Base-by-base conservation (phyloP, 208 protist species). In the Strigomonas galati region DNA sequence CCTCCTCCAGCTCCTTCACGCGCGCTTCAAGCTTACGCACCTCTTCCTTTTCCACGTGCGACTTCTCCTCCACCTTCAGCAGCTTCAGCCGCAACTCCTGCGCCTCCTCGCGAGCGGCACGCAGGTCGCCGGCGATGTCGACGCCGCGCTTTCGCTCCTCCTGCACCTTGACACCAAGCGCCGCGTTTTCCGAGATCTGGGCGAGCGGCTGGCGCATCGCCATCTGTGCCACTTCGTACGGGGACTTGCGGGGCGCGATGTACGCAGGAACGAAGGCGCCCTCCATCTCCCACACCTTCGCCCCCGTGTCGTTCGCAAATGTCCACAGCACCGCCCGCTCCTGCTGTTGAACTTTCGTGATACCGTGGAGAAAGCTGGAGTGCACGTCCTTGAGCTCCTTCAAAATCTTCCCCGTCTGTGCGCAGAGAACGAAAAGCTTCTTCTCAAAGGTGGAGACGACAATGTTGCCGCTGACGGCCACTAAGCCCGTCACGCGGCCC, bases 31-130 rank as follows among this genome's bases (percentile, higher is more conserved):
- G 70, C 10, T 66, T 62, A 0, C 48, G 24, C 6, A 91, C 65
- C 63, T 90, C 79, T 58, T 40, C 54, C 19, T 91, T 81, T 26
- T 85, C 74, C 21, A 66, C 53, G 21, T 76, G 63, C 17, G 78
- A 21, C 21, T 62, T 62, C 52, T 82, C 67, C 44, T 94, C 80
- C 21, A 69, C 37, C 26, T 43, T 71, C 15, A 57, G 24, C n/a
- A 83, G n/a, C 0, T 76, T 74, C 43, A 90, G 68, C 19, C 83
- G 88, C 59, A 91, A 43, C 73, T 94, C 88, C 58, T 94, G 88
- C 30, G 69, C 72, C 71, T 94, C 88, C 51, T 91, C 79, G 1
- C 68, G 71, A 9, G 69, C 51, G 27, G 61, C 51, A 23, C 71
- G 77, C 15, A 94, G 54, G 32, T 85, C 69, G 35, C 87, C 83